These are phyloP conservation scores for Rhododendron kiyosumense DNA, from an alignment of 148 eudicot genomes.

Conservation along the genomic window DNA sequence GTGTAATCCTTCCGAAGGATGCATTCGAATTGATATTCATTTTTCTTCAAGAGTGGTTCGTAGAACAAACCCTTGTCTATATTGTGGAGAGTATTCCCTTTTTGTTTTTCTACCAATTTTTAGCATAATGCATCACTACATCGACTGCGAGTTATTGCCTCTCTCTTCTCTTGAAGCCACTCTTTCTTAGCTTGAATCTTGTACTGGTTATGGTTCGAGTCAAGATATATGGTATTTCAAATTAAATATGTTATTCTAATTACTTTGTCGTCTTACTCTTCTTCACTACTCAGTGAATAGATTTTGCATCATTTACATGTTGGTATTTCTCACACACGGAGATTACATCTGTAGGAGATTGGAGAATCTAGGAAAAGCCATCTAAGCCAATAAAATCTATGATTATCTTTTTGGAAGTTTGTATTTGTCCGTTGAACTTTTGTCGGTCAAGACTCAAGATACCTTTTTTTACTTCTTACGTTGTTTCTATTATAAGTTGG, in stretches of 20 bases:
- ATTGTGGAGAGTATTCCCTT: background rate
- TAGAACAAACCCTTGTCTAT: slow-evolving; percentile 8
- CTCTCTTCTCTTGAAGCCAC: background rate
- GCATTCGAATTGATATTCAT: slow-evolving; percentile 82
- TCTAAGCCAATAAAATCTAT: background rate
- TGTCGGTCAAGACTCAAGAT: background rate
- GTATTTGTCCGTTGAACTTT: background rate
- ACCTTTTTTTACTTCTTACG: background rate
- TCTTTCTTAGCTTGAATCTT: background rate
- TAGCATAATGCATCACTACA: background rate
- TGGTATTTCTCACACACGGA: background rate
- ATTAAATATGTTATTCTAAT: background rate
- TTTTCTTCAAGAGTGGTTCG: slow-evolving; percentile 71
- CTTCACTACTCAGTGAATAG: background rate
- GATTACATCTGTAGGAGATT: background rate
- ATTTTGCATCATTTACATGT: background rate
- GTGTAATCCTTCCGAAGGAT: slow-evolving; percentile 76
- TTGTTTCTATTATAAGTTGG: background rate
- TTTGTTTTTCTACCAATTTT: background rate
- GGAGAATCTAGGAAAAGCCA: background rate
- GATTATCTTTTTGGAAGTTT: background rate
- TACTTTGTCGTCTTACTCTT: background rate
- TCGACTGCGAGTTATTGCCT: background rate
- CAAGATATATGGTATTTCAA: background rate
- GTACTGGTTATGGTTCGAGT: background rate